Evolutionary conservation across 139 green algal species (phyloP), one percentile per base, ranked within the genome.

Genomic region (Coelastrella sp.): DNA sequence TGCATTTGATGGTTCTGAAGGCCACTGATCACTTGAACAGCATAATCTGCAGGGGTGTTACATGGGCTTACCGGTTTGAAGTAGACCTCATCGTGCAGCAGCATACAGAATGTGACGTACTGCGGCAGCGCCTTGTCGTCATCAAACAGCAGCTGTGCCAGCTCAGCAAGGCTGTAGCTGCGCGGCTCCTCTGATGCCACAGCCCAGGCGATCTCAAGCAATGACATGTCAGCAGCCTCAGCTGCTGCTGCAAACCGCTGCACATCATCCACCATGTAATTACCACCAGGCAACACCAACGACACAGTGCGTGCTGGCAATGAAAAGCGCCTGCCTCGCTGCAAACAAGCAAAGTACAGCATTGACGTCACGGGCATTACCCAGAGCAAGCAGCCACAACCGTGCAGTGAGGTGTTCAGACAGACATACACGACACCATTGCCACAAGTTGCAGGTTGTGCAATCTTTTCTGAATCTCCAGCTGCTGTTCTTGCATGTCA

Each of bases 11-110:
- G 35, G 35, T 49, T 49, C 35, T 49, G 35, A 49, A 49, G 35
- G 35, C 35, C 3, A 49, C 35, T 49, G 35, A 49, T 49, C 35
- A 49, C 35, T 49, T 49, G 35, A 49, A 49, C 35, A 49, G 35
- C 35, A 49, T 49, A 49, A 49, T 49, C 35, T 49, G 35, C 35
- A 49, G 35, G 35, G 35, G 35, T 49, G 35, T n/a, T 8, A 11
- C 68, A 76, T 10, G 4, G 7, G 20, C 90, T 25, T 66, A 90
- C 91, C 91, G 94, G 94, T 83, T 96, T 96, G 92, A 97, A 97
- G 92, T 92, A 97, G 14, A 94, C 82, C 14, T 84, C 76, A 91
- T 97, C 95, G 12, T 91, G 57, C 6, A 74, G 83, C 80, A 97
- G 91, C 87, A 97, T 89, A 60, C 89, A 88, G 76, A 95, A 94